Conservation (phyloP, 2,329 filamentous ascomycete species). For the Reticulascus tulasneorum region DNA sequence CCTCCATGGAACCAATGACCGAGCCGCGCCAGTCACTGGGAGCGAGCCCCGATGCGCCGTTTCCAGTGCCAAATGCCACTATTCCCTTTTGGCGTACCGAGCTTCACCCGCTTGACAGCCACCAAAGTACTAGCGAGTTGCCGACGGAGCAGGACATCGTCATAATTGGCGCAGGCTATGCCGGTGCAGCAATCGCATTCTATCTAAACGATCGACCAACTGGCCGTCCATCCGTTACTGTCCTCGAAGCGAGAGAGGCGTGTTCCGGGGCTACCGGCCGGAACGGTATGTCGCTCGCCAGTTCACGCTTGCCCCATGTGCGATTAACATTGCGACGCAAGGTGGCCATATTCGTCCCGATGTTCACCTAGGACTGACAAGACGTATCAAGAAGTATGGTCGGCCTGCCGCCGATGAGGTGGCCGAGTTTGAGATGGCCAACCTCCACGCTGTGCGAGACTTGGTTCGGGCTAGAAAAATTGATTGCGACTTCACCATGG, state of each 20-base stretch:
- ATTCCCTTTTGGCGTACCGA: conserved; percentile 10
- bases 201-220: conserved; percentile 6
- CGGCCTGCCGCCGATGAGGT: conserved; percentile 19
- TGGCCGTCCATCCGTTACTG: conserved; percentile 3
- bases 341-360: conserved; percentile 13
- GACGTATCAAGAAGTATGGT: conserved; percentile 10
- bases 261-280: conserved; percentile 12
- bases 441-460: conserved; percentile 12
- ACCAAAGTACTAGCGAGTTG: conserved; percentile 8
- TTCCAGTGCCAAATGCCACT: conserved; percentile 5
- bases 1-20: no score
- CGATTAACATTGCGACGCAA: neutral
- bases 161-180: conserved; percentile 13
- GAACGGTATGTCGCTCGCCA: conserved; percentile 1
- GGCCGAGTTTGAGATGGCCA: conserved; percentile 15
- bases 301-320: neutral
- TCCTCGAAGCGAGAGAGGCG: conserved; percentile 14
- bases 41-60: no score
- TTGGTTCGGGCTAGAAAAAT: conserved; percentile 7
- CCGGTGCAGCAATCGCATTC: conserved; percentile 6
- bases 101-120: conserved; percentile 10
- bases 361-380: conserved; percentile 5
- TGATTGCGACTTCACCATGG: conserved; percentile 12
- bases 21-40: no score
- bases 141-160: conserved; percentile 10